Evolutionary conservation across 768 basidiomycete species (phyloP).

Genomic region (Trametes maxima): DNA sequence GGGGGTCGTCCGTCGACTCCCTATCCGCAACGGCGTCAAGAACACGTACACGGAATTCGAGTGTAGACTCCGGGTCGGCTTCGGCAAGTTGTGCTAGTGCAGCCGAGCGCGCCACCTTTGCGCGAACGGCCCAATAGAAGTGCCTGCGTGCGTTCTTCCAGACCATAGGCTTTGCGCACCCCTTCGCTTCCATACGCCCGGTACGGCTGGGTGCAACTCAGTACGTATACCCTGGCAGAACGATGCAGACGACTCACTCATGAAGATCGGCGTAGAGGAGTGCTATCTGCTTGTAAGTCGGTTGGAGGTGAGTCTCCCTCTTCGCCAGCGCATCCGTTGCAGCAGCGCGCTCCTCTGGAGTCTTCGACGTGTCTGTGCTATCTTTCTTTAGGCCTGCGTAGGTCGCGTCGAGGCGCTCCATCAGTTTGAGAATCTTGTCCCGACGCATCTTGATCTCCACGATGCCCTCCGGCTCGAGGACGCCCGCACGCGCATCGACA

Average conservation of each 20-base stretch:
- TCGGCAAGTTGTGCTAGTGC: conserved; percentile 65
- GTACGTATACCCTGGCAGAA: background rate
- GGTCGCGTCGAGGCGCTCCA: conserved; percentile 89
- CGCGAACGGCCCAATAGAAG: conserved; percentile 94
- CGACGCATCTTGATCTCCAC: conserved; percentile 98
- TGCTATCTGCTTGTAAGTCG: conserved; percentile 93
- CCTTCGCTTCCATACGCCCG: conserved; percentile 98
- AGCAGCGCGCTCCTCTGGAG: conserved; percentile 70
- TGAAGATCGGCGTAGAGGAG: conserved; percentile 95
- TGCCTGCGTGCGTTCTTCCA: conserved; percentile 90
- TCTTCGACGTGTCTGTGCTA: conserved; percentile 73
- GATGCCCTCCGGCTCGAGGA: conserved; percentile 95
- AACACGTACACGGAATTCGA: conserved; percentile 66
- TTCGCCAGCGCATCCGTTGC: conserved; percentile 69
- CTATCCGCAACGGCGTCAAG: conserved; percentile 63
- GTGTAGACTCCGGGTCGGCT: conserved; percentile 70
- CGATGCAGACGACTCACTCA: conserved; percentile 59
- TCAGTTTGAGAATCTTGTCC: conserved; percentile 85
- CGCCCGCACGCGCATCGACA: conserved; percentile 92
- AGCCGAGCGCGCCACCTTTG: conserved; percentile 70
- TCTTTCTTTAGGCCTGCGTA: conserved; percentile 82
- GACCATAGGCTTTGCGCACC: conserved; percentile 81
- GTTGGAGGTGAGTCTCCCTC: conserved; percentile 80
- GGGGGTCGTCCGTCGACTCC: conserved; percentile 54
- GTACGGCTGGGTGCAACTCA: conserved; percentile 61